Evolutionary conservation across 768 basidiomycete genomes (phyloP), one percentile per base, ranked within the genome.

Genomic region (Suillus occidentalis): DNA sequence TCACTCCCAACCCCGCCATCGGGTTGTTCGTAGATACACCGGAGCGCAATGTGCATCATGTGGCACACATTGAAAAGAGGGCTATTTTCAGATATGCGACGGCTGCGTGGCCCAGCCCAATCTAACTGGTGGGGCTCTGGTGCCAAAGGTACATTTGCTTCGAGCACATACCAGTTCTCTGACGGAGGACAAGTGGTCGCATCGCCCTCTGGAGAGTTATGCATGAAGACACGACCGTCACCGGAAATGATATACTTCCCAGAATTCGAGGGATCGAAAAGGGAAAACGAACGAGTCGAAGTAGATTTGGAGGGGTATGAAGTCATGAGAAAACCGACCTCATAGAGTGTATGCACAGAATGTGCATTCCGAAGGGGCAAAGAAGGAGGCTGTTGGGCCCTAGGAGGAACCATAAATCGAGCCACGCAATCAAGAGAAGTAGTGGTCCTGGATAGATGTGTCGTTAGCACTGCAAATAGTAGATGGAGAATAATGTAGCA

Each of bases 51-150:
- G 36, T 76, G 74, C 62, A 87, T 69, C 55, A 84, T 77, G 72
- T 92, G 91, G 8, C 71, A 67, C 20, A 90, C 84, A 28, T 70
- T 80, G 69, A 86, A 83, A 50, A 91, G 82, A 5, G 91, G 89
- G 28, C 84, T 82, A 20, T 74, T 69, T 31, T 80, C 75, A 10
- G 83, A 82, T 2, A 86, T 80, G 7, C 85, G 81, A 64, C 77
- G 76, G 40, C 45, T 64, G 43, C 62, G 72, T 22, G 53, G 36
- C 40, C 75, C 75, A 10, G 76, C 76, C 75, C 76, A 77, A 65
- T 76, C 75, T 36, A 25, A 57, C 40, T 59, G 36, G 52, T 58
- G 53, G 6, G 72, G 65, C 13, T 64, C 61, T 12, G 50, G 49
- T 18, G 69, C 55, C 16, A 76, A 60, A 53, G 72, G 71, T 43